These are phyloP conservation scores for Leccinum pachyderme DNA, from an alignment of 1,284 basidiomycete species.

Conservation along the genomic window DNA sequence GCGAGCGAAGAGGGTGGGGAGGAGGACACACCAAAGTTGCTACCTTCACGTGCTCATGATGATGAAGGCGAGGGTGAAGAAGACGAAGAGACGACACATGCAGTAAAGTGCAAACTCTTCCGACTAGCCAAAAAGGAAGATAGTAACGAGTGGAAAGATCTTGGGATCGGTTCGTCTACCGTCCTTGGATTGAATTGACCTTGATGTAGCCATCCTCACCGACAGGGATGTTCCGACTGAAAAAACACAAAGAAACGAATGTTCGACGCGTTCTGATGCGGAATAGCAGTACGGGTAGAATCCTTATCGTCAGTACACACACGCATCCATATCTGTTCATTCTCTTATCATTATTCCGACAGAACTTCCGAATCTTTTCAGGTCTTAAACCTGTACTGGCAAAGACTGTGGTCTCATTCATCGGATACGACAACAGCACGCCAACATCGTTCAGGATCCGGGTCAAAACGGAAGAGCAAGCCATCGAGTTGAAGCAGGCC, in stretches of 20 bases:
- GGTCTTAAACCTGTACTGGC: slow-evolving; percentile 50
- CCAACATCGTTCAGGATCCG: slow-evolving; percentile 63
- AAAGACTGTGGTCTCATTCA: slow-evolving; percentile 57
- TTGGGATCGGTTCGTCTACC: slow-evolving; percentile 53
- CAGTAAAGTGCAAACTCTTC: slow-evolving; percentile 62
- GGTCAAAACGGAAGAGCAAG: slow-evolving; percentile 61
- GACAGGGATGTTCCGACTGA: slow-evolving; percentile 63
- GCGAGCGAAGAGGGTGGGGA: slow-evolving; percentile 35
- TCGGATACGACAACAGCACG: slow-evolving; percentile 64
- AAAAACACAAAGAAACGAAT: slow-evolving; percentile 62
- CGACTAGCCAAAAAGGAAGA: slow-evolving; percentile 58
- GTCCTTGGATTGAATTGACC: background rate
- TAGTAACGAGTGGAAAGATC: slow-evolving; percentile 53
- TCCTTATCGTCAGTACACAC: slow-evolving; percentile 57
- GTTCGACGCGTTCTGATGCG: slow-evolving; percentile 60
- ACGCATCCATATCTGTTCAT: background rate
- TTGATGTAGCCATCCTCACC: slow-evolving; percentile 5
- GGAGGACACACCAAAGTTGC: slow-evolving; percentile 32
- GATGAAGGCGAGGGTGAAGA: slow-evolving; percentile 81
- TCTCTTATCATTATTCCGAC: slow-evolving; percentile 8
- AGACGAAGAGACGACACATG: slow-evolving; percentile 69
- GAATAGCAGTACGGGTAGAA: slow-evolving; percentile 70
- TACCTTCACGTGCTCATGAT: slow-evolving; percentile 51
- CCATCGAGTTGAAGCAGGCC: slow-evolving; percentile 54
- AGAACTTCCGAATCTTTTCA: slow-evolving; percentile 69